These are phyloP conservation scores for Theobroma grandiflorum DNA, from an alignment of 441 rosid species.

Conservation along the genomic window DNA sequence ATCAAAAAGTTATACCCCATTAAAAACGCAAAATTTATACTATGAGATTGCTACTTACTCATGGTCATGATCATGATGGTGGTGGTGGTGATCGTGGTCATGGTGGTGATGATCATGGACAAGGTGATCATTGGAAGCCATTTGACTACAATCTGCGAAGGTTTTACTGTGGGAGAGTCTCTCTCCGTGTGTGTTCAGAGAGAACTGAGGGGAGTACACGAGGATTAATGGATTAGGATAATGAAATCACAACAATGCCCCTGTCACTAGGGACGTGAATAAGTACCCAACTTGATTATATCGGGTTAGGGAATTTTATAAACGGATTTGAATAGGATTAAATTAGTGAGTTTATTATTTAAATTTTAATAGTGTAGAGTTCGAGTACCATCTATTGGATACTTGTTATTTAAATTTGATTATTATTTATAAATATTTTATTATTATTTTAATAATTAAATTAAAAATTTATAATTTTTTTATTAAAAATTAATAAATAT, in stretches of 20 bases:
- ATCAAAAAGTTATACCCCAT: background rate
- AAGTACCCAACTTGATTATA: too few relatives aligned
- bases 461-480: too few relatives aligned
- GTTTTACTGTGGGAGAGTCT: background rate
- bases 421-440: too few relatives aligned
- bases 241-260: constrained; percentile 8
- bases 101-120: constrained; percentile 43
- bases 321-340: too few relatives aligned
- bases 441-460: too few relatives aligned
- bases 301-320: too few relatives aligned
- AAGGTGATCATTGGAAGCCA: constrained; percentile 63
- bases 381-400: too few relatives aligned
- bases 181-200: background rate
- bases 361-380: too few relatives aligned
- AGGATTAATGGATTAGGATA: background rate
- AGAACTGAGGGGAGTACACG: background rate
- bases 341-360: too few relatives aligned
- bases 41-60: constrained; percentile 34
- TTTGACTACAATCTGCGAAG: constrained; percentile 31
- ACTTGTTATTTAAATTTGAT: too few relatives aligned
- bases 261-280: too few relatives aligned
- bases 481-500: too few relatives aligned
- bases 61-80: constrained; percentile 30
- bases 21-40: background rate
- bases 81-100: constrained; percentile 36